Evolutionary conservation across 192 early-diverging fungal species (phyloP), one percentile per base, ranked within the genome.

Genomic region (Phlyctochytrium arcticum): DNA sequence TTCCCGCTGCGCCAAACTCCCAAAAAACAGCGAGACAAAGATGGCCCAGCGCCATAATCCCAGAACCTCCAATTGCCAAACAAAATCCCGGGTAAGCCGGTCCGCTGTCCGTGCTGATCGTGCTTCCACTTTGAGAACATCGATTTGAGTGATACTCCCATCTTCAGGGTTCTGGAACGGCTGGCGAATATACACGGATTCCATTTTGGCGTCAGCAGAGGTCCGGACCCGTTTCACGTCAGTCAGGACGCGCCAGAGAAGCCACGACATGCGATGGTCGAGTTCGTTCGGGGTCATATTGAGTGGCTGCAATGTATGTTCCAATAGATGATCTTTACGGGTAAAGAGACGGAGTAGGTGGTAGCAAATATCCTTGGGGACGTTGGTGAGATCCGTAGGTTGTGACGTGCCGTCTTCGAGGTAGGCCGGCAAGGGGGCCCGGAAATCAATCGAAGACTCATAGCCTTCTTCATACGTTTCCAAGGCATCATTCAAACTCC

Each of bases 21-120:
- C 73, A 50, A 95, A 63, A 60, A 88, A 90, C 50, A 90, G 63
- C 4, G 81, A 74, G 24, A 92, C 87, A 79, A 84, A 95, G 35
- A 88, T 70, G 3, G 91, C 85, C 93, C 92, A 95, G 34, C 91
- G 70, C 89, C 90, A 94, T 26, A 91, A 68, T 0, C 91, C 92
- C 31, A 90, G 42, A 0, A 54, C 47, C 75, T 93, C 90, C 12
- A 97, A 71, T 71, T 92, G 85, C 17, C 65, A 71, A 4, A 87
- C 79, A 54, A 94, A 84, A 24, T 81, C 68, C 0, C 78, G 54
- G 19, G 89, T 79, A 46, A 91, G 71, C 21, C 34, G 19, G 44
- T 78, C 64, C 19, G 71, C 73, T 21, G 60, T 75, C 7, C 42
- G 15, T 3, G 19, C 59, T n/a, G 59, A 61, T 5, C 35, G 53